Evolutionary conservation across 1,284 basidiomycete genomes (phyloP).

Genomic region (Caloboletus inedulis): DNA sequence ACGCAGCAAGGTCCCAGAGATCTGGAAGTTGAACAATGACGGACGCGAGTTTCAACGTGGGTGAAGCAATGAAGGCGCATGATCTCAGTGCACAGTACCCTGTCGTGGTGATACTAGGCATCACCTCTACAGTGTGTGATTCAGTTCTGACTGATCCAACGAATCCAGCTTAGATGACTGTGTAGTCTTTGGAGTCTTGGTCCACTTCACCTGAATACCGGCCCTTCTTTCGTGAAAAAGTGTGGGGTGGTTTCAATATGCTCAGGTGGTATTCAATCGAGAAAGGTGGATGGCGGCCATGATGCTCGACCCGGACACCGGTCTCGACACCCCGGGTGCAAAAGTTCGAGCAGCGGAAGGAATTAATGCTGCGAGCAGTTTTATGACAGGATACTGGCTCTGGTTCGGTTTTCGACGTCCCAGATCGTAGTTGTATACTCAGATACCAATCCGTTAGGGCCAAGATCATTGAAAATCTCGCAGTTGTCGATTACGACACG

Average conservation of each 20-base stretch:
- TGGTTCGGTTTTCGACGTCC: conserved; percentile 50
- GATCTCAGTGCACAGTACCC: conserved; percentile 75
- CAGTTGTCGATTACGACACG: conserved; percentile 87
- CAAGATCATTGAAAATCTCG: conserved; percentile 92
- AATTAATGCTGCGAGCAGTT: conserved; percentile 85
- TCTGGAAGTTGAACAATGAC: conserved; percentile 79
- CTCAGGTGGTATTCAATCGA: conserved; percentile 80
- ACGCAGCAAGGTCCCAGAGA: conserved; percentile 64
- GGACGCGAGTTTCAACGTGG: conserved; percentile 82
- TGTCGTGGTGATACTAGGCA: conserved; percentile 78
- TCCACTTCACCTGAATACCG: conserved; percentile 76
- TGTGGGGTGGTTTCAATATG: conserved; percentile 89
- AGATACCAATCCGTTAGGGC: conserved; percentile 48
- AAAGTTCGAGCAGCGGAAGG: conserved; percentile 93
- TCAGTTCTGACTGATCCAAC: not conserved
- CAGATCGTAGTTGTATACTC: not conserved
- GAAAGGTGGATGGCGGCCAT: conserved; percentile 88
- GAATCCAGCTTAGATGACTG: not conserved
- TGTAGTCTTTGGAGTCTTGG: conserved; percentile 80
- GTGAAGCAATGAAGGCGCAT: conserved; percentile 64
- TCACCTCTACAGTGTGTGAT: conserved; percentile 65
- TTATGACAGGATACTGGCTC: conserved; percentile 94
- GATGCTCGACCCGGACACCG: conserved; percentile 88
- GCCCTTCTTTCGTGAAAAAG: conserved; percentile 77
- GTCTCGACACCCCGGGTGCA: conserved; percentile 86